A percentile compares a stretch with the other conserved stretches of the same genome.
phyloP scores from a whole-genome alignment of 139 green algal genomes.

The Pycnococcus provasolii region DNA sequence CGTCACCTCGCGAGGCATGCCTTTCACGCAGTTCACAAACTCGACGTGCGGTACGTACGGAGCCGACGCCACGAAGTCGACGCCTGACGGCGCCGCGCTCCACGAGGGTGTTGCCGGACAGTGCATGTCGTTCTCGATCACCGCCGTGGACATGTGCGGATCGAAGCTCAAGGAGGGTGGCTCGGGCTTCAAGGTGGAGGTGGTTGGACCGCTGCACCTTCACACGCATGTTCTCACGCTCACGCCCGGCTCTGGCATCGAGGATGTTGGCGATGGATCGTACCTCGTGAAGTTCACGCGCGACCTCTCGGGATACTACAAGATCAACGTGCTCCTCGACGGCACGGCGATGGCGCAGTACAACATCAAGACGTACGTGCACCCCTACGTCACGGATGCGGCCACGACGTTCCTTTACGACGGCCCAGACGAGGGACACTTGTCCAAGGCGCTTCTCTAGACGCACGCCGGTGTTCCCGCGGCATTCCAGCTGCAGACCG shows the following conservation, averaged over 20 bases:
- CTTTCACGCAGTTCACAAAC: neutral
- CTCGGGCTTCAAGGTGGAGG: conserved; percentile 11
- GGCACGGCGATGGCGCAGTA: too few relatives aligned
- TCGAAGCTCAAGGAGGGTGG: too few relatives aligned
- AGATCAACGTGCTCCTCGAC: conserved; percentile 12
- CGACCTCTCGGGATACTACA: conserved; percentile 19
- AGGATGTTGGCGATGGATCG: conserved; percentile 18
- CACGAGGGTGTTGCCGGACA: conserved; percentile 12
- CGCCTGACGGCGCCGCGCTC: conserved; percentile 3
- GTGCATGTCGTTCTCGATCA: too few relatives aligned
- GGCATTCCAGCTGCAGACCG: conserved; percentile 15
- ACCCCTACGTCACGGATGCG: conserved; percentile 10
- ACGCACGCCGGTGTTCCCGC: conserved; percentile 17
- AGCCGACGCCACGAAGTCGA: too few relatives aligned
- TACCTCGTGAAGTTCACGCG: conserved; percentile 20
- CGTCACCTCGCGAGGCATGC: too few relatives aligned
- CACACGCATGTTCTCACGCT: conserved; percentile 16
- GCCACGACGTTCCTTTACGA: conserved; percentile 18
- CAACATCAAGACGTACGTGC: conserved; percentile 29
- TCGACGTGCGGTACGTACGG: too few relatives aligned
- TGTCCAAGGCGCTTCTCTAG: conserved; percentile 3
- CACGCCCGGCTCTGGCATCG: conserved; percentile 5
- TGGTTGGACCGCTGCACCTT: conserved; percentile 21
- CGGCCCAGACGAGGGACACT: neutral
- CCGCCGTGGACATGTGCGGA: too few relatives aligned